These are phyloP conservation scores for Fusarium longipes DNA, from an alignment of 2,329 filamentous ascomycete species.

Conservation along the genomic window DNA sequence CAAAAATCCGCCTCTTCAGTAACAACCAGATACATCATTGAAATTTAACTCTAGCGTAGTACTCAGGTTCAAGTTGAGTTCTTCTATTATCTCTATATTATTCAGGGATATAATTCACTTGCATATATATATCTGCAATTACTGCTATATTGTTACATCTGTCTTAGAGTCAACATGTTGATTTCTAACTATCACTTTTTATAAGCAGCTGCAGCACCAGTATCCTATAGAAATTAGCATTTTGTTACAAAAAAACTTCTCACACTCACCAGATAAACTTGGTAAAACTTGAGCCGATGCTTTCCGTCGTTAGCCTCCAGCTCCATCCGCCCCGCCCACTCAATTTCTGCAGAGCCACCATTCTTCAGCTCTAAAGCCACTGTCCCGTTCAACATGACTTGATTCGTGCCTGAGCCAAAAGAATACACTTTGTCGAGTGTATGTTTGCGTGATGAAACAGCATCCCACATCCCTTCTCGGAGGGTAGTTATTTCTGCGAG, in stretches of 20 bases:
- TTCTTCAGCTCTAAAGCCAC: constrained; percentile 35
- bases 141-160: no score
- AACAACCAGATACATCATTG: no score
- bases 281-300: constrained; percentile 35
- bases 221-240: constrained; percentile 18
- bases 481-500: constrained; percentile 25
- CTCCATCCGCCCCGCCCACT: constrained; percentile 34
- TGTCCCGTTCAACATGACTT: constrained; percentile 35
- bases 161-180: no score
- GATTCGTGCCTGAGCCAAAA: constrained; percentile 21
- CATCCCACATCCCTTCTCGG: constrained; percentile 38
- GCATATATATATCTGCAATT: no score
- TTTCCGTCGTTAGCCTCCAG: constrained; percentile 23
- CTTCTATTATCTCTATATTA: no score
- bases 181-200: constrained; percentile 56
- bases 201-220: constrained; percentile 28
- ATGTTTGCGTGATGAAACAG: constrained; percentile 34
- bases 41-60: no score
- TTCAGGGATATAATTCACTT: no score
- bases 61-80: no score
- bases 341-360: constrained; percentile 27
- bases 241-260: rapidly evolving
- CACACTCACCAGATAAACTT: constrained; percentile 32
- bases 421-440: constrained; percentile 24
- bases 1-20: no score